phyloP scores from a whole-genome alignment of 768 basidiomycete species.

The Boletellus emodensis region DNA sequence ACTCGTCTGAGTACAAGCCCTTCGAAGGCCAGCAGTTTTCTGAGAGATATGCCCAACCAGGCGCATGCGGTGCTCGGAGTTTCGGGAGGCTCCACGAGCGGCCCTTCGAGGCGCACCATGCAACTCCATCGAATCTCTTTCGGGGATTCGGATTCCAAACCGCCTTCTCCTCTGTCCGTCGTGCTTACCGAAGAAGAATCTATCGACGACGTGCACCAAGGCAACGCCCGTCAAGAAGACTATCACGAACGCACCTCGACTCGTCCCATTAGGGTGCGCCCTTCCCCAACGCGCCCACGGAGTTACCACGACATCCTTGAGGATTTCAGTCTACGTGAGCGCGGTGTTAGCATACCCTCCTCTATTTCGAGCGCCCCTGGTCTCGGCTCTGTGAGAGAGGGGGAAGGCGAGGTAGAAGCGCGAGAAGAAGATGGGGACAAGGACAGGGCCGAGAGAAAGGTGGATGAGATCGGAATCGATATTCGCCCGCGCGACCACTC shows the following conservation, averaged over 20 bases:
- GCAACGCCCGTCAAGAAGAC: slow-evolving; percentile 2
- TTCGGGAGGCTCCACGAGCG: slow-evolving; percentile 15
- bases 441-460: not conserved
- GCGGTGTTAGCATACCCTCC: slow-evolving; percentile 26
- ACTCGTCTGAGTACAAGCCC: slow-evolving; percentile 24
- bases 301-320: slow-evolving; percentile 68
- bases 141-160: slow-evolving; percentile 10
- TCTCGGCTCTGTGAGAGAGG: slow-evolving; percentile 21
- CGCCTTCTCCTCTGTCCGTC: slow-evolving; percentile 2
- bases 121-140: slow-evolving; percentile 22
- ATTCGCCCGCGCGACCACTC: not conserved
- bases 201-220: not conserved
- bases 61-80: not conserved
- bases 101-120: slow-evolving; percentile 18
- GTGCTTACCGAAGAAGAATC: not conserved
- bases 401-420: slow-evolving; percentile 13
- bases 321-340: slow-evolving; percentile 48
- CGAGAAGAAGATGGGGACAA: too few relatives aligned
- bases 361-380: slow-evolving; percentile 29
- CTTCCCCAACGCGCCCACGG: slow-evolving; percentile 42
- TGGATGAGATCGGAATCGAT: not conserved
- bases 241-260: slow-evolving; percentile 1
- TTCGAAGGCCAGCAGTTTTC: slow-evolving; percentile 15
- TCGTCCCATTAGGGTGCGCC: slow-evolving; percentile 30
- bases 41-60: slow-evolving; percentile 13